Percentiles rank a stretch among this genome's conserved stretches.
Conservation (phyloP, 2,329 filamentous ascomycete genomes). For the Pseudogymnoascus sp. region DNA sequence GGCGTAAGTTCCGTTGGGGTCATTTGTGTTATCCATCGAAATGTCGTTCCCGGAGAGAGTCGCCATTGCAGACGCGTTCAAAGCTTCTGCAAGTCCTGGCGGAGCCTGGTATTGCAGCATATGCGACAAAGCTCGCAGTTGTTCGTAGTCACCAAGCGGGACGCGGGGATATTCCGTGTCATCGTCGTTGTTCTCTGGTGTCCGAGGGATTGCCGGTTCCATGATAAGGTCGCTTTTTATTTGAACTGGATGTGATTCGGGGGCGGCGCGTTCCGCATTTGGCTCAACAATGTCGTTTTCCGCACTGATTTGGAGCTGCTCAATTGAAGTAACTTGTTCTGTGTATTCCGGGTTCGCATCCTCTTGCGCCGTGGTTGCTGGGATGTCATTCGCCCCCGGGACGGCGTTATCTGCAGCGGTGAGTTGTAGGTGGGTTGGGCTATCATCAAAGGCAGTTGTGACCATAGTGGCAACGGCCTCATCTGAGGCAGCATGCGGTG, state of each 20-base stretch:
- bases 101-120: constrained; percentile 4
- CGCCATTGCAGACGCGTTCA: constrained; percentile 7
- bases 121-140: constrained; percentile 1
- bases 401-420: constrained; percentile 13
- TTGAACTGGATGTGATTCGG: neutral
- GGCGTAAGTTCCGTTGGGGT: constrained; percentile 10
- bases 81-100: neutral
- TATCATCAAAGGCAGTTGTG: constrained; percentile 12
- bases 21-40: constrained; percentile 12
- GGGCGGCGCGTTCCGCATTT: neutral
- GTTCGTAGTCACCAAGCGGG: neutral
- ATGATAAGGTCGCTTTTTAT: constrained; percentile 6
- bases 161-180: constrained; percentile 4
- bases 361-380: constrained; percentile 5
- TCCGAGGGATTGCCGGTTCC: constrained; percentile 6
- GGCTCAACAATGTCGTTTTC: neutral
- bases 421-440: constrained; percentile 8
- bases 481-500: constrained; percentile 20
- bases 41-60: constrained; percentile 2
- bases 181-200: constrained; percentile 3
- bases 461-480: constrained; percentile 16
- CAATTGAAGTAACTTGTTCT: constrained; percentile 2
- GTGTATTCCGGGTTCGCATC: neutral
- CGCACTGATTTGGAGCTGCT: constrained; percentile 7
- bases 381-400: neutral